Conservation (phyloP, 306 rosid species). For the Casuarina equisetifolia region DNA sequence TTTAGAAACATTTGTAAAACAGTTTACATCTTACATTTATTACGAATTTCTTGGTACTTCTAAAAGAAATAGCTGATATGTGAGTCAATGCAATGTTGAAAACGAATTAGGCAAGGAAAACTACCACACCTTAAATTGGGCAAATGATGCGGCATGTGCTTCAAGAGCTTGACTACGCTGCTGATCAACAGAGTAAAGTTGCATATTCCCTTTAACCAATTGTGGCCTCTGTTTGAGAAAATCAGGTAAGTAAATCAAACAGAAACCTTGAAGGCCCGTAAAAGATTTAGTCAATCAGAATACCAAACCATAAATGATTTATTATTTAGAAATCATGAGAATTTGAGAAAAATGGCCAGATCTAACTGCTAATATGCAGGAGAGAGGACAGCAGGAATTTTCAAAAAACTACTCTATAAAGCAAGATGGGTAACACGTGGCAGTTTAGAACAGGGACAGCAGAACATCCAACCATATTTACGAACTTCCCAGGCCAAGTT, state of each 20-base stretch:
- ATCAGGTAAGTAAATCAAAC: constrained; percentile 22
- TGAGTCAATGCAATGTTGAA: constrained; percentile 4
- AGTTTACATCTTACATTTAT: not conserved
- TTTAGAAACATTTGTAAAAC: constrained; percentile 6
- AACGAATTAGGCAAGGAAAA: constrained; percentile 4
- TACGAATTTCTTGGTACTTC: not conserved
- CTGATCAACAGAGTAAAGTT: constrained; percentile 93
- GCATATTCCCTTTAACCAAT: constrained; percentile 98
- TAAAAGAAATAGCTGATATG: not conserved
- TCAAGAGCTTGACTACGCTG: constrained; percentile 99
- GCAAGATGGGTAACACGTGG: not conserved
- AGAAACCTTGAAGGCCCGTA: constrained; percentile 13
- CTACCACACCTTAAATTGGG: constrained; percentile 74
- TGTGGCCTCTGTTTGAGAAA: constrained; percentile 74
- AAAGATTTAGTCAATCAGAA: constrained; percentile 5
- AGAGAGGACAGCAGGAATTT: not conserved
- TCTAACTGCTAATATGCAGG: constrained; percentile 1
- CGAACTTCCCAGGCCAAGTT: not conserved
- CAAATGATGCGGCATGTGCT: constrained; percentile 98
- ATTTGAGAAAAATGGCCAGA: not conserved
- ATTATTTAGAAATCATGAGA: not conserved
- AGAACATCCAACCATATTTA: not conserved
- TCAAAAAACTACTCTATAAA: not conserved
- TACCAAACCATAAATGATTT: not conserved
- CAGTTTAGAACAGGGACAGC: not conserved